A percentile compares a stretch with the other conserved stretches of the same genome.
These are phyloP conservation scores for Lactarius sanguifluus DNA, from an alignment of 768 basidiomycete genomes.

Conservation along the genomic window DNA sequence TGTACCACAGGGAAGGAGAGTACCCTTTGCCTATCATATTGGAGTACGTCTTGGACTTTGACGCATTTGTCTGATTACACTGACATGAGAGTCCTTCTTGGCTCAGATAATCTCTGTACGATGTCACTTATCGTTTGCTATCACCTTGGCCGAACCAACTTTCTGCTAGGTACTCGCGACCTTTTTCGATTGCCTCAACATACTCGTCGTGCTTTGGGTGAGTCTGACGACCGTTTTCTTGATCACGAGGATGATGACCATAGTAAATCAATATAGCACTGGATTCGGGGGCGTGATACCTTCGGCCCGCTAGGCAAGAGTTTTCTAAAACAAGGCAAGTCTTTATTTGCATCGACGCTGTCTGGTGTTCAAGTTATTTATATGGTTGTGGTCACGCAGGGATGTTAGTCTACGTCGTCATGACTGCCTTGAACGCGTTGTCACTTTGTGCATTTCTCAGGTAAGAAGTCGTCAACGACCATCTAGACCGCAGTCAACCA, in stretches of 20 bases:
- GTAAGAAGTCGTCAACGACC: too few species aligned
- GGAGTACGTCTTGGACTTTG: conserved; percentile 17
- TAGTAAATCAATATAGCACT: conserved; percentile 12
- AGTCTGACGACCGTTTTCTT: not conserved
- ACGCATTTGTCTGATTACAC: not conserved
- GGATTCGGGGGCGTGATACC: conserved; percentile 15
- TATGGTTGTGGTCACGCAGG: too few species aligned
- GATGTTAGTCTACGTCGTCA: too few species aligned
- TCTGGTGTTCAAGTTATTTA: too few species aligned
- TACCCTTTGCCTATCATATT: conserved; percentile 13
- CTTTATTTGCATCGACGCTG: too few species aligned
- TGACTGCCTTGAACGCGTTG: too few species aligned
- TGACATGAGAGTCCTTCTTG: not conserved
- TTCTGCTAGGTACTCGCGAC: conserved; percentile 8
- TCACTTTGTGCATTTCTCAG: too few species aligned
- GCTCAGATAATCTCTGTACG: conserved; percentile 21
- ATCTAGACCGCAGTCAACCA: too few species aligned
- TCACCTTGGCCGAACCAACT: not conserved
- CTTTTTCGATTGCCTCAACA: conserved; percentile 22
- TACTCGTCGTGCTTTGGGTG: conserved; percentile 20
- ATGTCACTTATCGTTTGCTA: not conserved
- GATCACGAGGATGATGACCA: not conserved
- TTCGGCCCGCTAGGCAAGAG: conserved; percentile 21
- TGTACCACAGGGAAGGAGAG: accelerated
- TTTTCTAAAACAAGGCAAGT: conserved; percentile 28